A percentile compares a stretch with the other conserved stretches of the same genome.
Conservation (phyloP, 73 alveolate species). For the Uronychia setigera region DNA sequence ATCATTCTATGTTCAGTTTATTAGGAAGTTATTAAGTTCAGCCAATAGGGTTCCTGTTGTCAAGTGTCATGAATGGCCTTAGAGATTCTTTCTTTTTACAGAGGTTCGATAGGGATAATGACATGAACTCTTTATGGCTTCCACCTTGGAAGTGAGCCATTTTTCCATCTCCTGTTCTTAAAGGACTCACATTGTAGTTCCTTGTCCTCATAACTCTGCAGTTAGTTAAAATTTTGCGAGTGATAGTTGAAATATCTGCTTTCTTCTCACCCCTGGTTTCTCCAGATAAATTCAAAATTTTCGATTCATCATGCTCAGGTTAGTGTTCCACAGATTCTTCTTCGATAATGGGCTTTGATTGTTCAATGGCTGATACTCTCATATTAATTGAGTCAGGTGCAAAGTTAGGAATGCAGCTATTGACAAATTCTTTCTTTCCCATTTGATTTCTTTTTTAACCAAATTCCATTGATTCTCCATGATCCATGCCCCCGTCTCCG, state of each 20-base stretch:
- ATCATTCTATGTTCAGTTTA: too few relatives aligned
- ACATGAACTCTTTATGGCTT: background rate
- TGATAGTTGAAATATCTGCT: background rate
- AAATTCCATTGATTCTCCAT: background rate
- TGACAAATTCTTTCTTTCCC: background rate
- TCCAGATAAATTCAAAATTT: background rate
- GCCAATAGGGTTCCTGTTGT: too few relatives aligned
- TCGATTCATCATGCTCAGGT: background rate
- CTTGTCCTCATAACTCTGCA: background rate
- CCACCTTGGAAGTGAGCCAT: constrained; percentile 3
- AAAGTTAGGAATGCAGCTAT: background rate
- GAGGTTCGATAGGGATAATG: background rate
- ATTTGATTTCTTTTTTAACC: background rate
- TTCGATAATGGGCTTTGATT: background rate
- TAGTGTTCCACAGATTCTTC: background rate
- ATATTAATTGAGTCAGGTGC: background rate
- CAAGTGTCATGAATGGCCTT: too few relatives aligned
- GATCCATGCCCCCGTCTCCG: background rate
- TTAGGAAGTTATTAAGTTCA: too few relatives aligned
- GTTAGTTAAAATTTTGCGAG: background rate
- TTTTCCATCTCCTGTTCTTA: background rate
- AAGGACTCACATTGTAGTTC: background rate
- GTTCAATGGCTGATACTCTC: background rate
- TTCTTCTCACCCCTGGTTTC: background rate
- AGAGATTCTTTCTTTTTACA: too few relatives aligned